These are phyloP conservation scores for Conringia planisiliqua DNA, from an alignment of 345 rosid species.

Conservation along the genomic window DNA sequence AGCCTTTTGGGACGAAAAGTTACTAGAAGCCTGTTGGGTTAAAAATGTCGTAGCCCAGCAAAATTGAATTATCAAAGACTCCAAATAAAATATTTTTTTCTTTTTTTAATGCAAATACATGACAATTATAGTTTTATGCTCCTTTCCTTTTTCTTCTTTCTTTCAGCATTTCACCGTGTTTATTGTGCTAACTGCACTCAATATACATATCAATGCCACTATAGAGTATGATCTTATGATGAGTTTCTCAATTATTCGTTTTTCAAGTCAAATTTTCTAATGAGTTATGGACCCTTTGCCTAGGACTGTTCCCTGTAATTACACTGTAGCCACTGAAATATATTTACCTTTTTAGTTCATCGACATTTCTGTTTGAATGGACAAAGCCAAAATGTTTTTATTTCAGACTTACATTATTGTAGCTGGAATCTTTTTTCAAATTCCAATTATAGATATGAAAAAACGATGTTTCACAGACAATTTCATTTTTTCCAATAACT, in stretches of 20 bases:
- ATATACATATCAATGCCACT: background rate
- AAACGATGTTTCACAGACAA: background rate
- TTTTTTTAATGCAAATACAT: too few relatives aligned
- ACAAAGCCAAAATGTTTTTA: background rate
- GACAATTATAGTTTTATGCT: too few relatives aligned
- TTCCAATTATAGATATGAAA: background rate
- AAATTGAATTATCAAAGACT: background rate
- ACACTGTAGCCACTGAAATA: slow-evolving; percentile 5
- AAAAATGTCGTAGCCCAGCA: background rate
- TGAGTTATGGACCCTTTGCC: slow-evolving; percentile 11
- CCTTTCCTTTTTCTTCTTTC: too few relatives aligned
- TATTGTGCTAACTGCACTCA: background rate
- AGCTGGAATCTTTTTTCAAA: background rate
- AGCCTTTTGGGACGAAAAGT: too few relatives aligned
- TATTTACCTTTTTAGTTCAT: background rate
- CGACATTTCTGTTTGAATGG: background rate
- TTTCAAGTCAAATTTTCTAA: slow-evolving; percentile 3
- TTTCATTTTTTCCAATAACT: background rate
- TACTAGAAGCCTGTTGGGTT: background rate
- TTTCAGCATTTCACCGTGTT: background rate
- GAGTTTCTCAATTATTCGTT: background rate
- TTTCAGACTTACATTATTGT: background rate
- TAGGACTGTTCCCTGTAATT: background rate
- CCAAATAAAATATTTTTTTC: too few relatives aligned
- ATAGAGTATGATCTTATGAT: background rate